Evolutionary conservation across 2,329 filamentous ascomycete genomes (phyloP), one percentile per base, ranked within the genome.

Genomic region (Ophiostoma piceae): DNA sequence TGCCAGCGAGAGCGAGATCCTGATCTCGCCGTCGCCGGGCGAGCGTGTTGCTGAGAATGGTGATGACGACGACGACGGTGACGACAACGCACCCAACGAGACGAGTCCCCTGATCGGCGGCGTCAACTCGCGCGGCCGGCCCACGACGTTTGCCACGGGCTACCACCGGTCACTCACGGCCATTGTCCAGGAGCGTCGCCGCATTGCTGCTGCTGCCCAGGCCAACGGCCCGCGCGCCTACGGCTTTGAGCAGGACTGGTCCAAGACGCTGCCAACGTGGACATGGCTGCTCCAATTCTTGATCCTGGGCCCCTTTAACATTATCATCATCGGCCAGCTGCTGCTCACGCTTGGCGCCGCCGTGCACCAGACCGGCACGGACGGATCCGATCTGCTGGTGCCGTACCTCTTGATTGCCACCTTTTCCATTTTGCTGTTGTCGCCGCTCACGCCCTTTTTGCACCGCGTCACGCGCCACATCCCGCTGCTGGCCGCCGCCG

Each of bases 241-340:
- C 76, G 85, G 86, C 14, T 81, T 87, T 68, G 95, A 98, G 77
- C 95, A 98, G 78, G 81, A 85, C 16, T 99, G 95, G 95, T 96
- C 92, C 68, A 85, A 85, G 3, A 84, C 84, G 51, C 81, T 98
- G 69, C 92, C 92, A 0, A 87, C 85, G 64, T 97, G 91, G 90
- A 88, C 91, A 22, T 99, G 95, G 95, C 79, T 95, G 60, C 74
- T 96, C 22, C 94, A 99, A 76, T 90, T 97, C 73, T 81, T 98
- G 3, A 77, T 97, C 19, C 81, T 96, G 11, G 91, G 87, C 0
- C 93, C 94, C 0, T 86, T 97, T 68, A 87, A 89, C 66, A 82
- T 97, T 65, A 89, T 95, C 71, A 78, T 98, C 26, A 80, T 92
- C 19, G 92, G 89, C 0, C 92, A 96, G 76, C 83, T 94, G 35